Percentiles rank a stretch among this genome's conserved stretches.
These are phyloP conservation scores for Emydomyces testavorans DNA, from an alignment of 2,329 filamentous ascomycete species.

Conservation along the genomic window DNA sequence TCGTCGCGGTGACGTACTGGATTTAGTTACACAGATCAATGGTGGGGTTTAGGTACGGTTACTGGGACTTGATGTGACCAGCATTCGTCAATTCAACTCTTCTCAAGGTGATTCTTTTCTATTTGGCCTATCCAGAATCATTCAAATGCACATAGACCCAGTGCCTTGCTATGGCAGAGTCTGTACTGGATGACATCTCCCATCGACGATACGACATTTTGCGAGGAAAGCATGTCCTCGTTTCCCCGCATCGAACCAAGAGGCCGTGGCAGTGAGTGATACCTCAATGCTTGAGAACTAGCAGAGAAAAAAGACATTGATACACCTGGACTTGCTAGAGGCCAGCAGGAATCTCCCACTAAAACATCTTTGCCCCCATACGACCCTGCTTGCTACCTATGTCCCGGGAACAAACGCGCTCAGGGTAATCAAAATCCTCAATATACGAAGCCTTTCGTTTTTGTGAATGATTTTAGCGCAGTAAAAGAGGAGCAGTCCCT, in stretches of 20 bases:
- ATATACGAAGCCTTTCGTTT: conserved; percentile 80
- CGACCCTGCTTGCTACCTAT: conserved; percentile 88
- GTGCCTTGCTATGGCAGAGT: conserved; percentile 57
- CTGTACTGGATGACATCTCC: conserved; percentile 86
- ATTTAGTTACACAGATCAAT: neutral
- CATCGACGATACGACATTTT: conserved; percentile 90
- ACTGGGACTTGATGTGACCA: too few species aligned
- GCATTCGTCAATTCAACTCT: neutral
- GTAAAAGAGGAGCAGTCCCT: conserved; percentile 86
- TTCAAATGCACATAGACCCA: neutral
- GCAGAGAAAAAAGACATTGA: neutral
- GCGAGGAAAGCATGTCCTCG: conserved; percentile 79
- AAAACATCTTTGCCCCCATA: conserved; percentile 62
- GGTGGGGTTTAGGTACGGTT: neutral
- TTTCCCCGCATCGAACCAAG: conserved; percentile 93
- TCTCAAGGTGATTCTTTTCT: neutral
- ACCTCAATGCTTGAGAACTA: neutral
- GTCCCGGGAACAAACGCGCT: conserved; percentile 79
- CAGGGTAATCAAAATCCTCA: conserved; percentile 76
- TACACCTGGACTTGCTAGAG: conserved; percentile 39
- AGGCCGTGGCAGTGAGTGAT: conserved; percentile 84
- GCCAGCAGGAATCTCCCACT: conserved; percentile 62
- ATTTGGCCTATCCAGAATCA: neutral
- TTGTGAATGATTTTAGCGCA: conserved; percentile 95
- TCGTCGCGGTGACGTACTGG: too few species aligned